Conservation (phyloP, 1,139 yeast species). For the Kazachstania sp. region DNA sequence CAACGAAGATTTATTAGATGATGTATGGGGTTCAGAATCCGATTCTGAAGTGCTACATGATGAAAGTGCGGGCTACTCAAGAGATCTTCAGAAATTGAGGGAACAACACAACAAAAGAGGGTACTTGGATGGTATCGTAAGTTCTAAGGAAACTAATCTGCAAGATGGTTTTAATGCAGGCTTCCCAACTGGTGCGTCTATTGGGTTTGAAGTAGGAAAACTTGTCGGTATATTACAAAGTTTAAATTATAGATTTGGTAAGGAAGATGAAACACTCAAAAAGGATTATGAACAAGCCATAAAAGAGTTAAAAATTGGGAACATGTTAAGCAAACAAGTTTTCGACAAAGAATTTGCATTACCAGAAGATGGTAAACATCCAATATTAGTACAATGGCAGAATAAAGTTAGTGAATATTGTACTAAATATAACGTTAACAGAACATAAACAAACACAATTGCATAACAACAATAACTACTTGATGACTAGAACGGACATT, state of each 20-base stretch:
- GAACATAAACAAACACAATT: background rate
- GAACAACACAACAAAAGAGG: conserved; percentile 77
- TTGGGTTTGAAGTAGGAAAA: conserved; percentile 61
- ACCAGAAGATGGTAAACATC: conserved; percentile 9
- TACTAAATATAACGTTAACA: conserved; percentile 13
- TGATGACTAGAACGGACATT: too few species aligned
- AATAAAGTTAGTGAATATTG: conserved; percentile 11
- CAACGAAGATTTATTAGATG: conserved; percentile 13
- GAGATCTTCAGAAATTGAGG: conserved; percentile 34
- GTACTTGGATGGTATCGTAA: conserved; percentile 69
- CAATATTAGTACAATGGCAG: conserved; percentile 18
- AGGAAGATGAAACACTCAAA: conserved; percentile 13
- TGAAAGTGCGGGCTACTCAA: conserved; percentile 6
- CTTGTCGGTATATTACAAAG: conserved; percentile 45
- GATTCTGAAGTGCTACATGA: conserved; percentile 4
- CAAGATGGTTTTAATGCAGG: conserved; percentile 79
- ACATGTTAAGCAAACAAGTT: conserved; percentile 19
- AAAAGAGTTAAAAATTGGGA: conserved; percentile 21
- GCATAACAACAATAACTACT: background rate
- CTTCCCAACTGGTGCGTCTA: conserved; percentile 61
- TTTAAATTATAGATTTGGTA: conserved; percentile 17
- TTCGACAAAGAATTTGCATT: conserved; percentile 20
- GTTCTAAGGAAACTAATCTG: conserved; percentile 59
- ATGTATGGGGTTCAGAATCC: conserved; percentile 28
- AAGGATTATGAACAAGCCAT: conserved; percentile 15